Conservation (phyloP, 495 filamentous ascomycete genomes). For the Daldinia childiae region DNA sequence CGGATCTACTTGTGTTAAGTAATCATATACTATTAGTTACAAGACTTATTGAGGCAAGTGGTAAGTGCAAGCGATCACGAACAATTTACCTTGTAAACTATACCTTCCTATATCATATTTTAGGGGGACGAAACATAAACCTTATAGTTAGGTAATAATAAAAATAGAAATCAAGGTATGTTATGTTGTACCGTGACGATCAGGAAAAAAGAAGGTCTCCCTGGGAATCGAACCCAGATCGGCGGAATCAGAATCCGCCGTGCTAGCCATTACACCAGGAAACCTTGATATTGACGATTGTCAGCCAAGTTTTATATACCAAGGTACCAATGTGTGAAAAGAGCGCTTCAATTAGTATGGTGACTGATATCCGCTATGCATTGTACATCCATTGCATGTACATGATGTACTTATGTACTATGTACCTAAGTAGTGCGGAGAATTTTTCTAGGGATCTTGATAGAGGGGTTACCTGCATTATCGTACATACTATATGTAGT, state of each 20-base stretch:
- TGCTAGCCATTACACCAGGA: conserved; percentile 52
- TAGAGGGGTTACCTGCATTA: conserved; percentile 38
- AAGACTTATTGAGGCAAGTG: too few relatives aligned
- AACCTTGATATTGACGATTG: conserved; percentile 22
- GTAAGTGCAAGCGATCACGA: too few relatives aligned
- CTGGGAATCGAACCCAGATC: conserved; percentile 51
- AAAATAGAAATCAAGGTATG: background rate
- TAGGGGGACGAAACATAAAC: background rate
- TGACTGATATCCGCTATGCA: too few relatives aligned
- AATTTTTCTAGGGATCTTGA: conserved; percentile 27
- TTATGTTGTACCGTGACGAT: background rate
- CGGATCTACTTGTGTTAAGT: too few relatives aligned
- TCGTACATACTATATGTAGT: background rate
- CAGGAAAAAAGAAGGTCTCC: conserved; percentile 42
- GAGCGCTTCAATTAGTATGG: background rate
- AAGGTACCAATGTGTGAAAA: background rate
- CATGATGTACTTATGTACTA: background rate
- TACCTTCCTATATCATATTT: background rate
- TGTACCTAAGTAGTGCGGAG: background rate
- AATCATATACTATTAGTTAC: too few relatives aligned
- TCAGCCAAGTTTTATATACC: background rate
- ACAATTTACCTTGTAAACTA: background rate
- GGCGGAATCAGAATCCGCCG: conserved; percentile 51
- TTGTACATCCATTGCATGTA: too few relatives aligned
- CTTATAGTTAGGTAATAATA: too few relatives aligned